Conservation (phyloP, 805 yeast species). For the Candida fluviatilis region DNA sequence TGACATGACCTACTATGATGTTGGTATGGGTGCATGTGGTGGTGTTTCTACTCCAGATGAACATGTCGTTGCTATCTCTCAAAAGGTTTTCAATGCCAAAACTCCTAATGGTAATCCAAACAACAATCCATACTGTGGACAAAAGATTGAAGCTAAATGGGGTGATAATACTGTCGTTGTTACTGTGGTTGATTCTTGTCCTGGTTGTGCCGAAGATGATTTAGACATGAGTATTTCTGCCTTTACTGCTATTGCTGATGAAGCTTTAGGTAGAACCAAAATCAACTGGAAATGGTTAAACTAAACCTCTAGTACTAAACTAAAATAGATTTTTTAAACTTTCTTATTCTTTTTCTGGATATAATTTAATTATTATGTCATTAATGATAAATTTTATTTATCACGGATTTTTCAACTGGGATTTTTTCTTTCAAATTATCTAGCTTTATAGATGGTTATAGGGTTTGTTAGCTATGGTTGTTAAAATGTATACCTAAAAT, state of each 20-base stretch:
- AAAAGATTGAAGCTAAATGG: slow-evolving; percentile 42
- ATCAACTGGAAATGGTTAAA: slow-evolving; percentile 47
- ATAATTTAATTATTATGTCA: no score
- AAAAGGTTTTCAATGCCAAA: slow-evolving; percentile 33
- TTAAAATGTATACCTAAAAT: background rate
- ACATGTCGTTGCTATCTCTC: slow-evolving; percentile 50
- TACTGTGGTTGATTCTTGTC: slow-evolving; percentile 55
- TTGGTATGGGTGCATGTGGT: slow-evolving; percentile 57
- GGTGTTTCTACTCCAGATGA: slow-evolving; percentile 41
- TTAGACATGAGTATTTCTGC: slow-evolving; percentile 64
- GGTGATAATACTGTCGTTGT: slow-evolving; percentile 52
- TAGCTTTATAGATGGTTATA: background rate
- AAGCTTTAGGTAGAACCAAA: slow-evolving; percentile 49
- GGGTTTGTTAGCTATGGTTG: background rate
- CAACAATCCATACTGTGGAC: slow-evolving; percentile 50
- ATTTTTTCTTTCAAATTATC: background rate
- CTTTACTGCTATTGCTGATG: slow-evolving; percentile 47
- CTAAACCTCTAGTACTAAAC: background rate
- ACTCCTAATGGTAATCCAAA: slow-evolving; percentile 35
- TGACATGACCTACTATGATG: slow-evolving; percentile 47
- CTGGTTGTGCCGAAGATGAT: slow-evolving; percentile 46
- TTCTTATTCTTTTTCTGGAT: no score
- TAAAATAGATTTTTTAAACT: no score
- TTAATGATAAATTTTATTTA: no score
- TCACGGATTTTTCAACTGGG: background rate